Evolutionary conservation across 192 early-diverging fungal species (phyloP).

Genomic region (Kickxella alabastrina): DNA sequence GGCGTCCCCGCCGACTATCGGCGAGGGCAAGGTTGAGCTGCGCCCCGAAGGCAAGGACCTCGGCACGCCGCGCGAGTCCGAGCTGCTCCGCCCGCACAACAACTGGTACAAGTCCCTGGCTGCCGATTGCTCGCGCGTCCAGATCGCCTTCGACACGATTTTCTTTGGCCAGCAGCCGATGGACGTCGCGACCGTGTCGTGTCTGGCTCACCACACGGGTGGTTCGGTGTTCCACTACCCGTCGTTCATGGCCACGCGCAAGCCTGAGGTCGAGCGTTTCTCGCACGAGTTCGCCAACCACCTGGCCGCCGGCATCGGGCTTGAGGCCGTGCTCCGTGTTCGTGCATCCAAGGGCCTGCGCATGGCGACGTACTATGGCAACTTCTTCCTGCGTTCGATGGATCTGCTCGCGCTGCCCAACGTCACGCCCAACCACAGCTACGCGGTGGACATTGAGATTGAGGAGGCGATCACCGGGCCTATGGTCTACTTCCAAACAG

Average conservation of each 20-base stretch:
- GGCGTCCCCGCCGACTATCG: slow-evolving; percentile 75
- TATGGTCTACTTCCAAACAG: slow-evolving; percentile 91
- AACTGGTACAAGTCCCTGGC: slow-evolving; percentile 90
- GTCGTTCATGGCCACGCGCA: slow-evolving; percentile 74
- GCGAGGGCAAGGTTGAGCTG: slow-evolving; percentile 74
- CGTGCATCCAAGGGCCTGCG: slow-evolving; percentile 85
- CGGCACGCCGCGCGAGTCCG: slow-evolving; percentile 86
- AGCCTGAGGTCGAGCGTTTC: slow-evolving; percentile 81
- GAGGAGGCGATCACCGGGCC: slow-evolving; percentile 61
- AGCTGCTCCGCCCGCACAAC: slow-evolving; percentile 76
- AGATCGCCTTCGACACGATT: slow-evolving; percentile 86
- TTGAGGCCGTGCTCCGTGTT: slow-evolving; percentile 92
- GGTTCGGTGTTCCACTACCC: slow-evolving; percentile 89
- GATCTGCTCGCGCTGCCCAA: slow-evolving; percentile 89
- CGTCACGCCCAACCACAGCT: slow-evolving; percentile 88
- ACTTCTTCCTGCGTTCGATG: slow-evolving; percentile 94
- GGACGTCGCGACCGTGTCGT: slow-evolving; percentile 78
- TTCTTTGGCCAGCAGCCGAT: slow-evolving; percentile 79
- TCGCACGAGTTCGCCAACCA: slow-evolving; percentile 76
- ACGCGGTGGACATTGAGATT: slow-evolving; percentile 84
- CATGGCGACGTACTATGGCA: slow-evolving; percentile 90
- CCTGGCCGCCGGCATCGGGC: slow-evolving; percentile 70
- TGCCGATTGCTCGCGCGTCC: slow-evolving; percentile 84
- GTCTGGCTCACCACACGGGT: slow-evolving; percentile 72
- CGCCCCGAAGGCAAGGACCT: slow-evolving; percentile 84